Percentiles rank a stretch among this genome's conserved stretches.
phyloP scores from a whole-genome alignment of 2,329 filamentous ascomycete genomes.

The Chalara sp. region DNA sequence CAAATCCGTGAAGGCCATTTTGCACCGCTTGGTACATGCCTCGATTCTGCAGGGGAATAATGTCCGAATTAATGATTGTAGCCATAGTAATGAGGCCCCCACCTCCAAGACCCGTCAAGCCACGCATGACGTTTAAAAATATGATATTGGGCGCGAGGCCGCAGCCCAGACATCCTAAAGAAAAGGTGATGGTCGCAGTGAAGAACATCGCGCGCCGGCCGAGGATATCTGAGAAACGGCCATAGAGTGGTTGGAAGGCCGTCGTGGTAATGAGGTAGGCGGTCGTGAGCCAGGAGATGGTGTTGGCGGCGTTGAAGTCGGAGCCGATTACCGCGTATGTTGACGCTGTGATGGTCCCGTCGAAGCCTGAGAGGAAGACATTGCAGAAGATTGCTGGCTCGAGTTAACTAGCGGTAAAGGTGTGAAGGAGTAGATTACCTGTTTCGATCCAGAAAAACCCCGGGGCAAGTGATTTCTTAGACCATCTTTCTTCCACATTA shows the following conservation, averaged over 20 bases:
- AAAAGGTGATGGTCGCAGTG: constrained; percentile 55
- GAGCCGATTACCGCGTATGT: constrained; percentile 70
- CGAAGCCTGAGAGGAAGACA: constrained; percentile 61
- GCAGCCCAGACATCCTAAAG: constrained; percentile 58
- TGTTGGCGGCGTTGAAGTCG: constrained; percentile 65
- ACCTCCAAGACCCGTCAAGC: constrained; percentile 62
- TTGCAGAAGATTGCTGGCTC: constrained; percentile 51
- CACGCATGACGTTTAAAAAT: constrained; percentile 56
- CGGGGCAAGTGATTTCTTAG: neutral
- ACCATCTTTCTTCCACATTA: neutral
- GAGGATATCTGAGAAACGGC: constrained; percentile 63
- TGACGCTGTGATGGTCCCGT: constrained; percentile 67
- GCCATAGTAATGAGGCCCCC: constrained; percentile 65
- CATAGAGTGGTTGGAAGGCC: constrained; percentile 66
- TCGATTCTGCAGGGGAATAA: constrained; percentile 49
- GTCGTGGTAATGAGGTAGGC: constrained; percentile 66
- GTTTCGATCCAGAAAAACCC: constrained; percentile 53
- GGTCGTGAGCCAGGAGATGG: constrained; percentile 69
- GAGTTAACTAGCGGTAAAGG: neutral
- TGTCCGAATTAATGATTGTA: constrained; percentile 55
- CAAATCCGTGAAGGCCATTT: constrained; percentile 55
- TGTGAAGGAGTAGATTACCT: constrained; percentile 25
- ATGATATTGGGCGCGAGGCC: constrained; percentile 51
- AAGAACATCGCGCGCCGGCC: constrained; percentile 59
- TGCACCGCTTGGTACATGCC: constrained; percentile 56